Evolutionary conservation across 306 rosid genomes (phyloP).

Genomic region (Betula pendula): DNA sequence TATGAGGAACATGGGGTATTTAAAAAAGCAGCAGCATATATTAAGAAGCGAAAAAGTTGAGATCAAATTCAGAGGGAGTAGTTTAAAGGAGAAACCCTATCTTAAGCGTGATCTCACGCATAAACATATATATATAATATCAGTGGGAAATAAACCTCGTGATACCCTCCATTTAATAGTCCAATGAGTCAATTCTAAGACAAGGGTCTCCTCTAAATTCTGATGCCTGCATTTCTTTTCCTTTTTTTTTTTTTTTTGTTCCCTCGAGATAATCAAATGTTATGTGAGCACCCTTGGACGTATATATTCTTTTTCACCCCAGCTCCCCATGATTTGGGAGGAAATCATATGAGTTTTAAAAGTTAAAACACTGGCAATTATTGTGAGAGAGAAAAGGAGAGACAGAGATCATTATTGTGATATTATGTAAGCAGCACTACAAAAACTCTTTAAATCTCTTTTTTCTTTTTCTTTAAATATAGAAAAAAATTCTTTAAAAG

Average conservation of each 20-base stretch:
- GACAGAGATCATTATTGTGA: too few relatives aligned
- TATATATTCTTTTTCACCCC: conserved; percentile 17
- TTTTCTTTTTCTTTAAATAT: too few relatives aligned
- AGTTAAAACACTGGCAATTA: conserved; percentile 26
- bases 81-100: neutral
- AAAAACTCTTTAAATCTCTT: too few relatives aligned
- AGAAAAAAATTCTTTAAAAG: too few relatives aligned
- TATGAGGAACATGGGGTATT: conserved; percentile 35
- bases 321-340: conserved; percentile 8
- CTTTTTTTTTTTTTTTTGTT: conserved; percentile 23
- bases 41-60: neutral
- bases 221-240: neutral
- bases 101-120: neutral
- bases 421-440: too few relatives aligned
- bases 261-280: conserved; percentile 16
- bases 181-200: conserved; percentile 41
- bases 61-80: conserved; percentile 18
- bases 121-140: neutral
- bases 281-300: neutral
- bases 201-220: conserved; percentile 21
- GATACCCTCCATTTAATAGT: conserved; percentile 25
- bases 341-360: neutral
- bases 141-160: conserved; percentile 9
- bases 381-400: conserved; percentile 22
- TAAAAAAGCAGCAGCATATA: conserved; percentile 21